Evolutionary conservation across 176 grass and related monocot species (phyloP).

Genomic region (Musa beccarii): DNA sequence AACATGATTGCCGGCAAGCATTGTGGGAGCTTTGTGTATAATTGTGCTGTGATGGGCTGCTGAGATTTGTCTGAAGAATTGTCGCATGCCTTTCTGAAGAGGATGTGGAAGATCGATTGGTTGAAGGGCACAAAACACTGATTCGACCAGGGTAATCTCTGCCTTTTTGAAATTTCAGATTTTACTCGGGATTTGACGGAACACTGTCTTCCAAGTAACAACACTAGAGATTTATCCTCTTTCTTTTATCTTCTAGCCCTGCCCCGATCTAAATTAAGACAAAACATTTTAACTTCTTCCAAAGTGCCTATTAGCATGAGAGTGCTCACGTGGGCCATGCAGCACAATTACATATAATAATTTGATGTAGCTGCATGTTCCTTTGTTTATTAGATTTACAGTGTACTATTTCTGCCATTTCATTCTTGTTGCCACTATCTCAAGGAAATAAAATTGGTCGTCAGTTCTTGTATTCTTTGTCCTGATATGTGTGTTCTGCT

Average conservation of each 20-base stretch:
- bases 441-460: neutral
- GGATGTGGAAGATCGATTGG: neutral
- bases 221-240: neutral
- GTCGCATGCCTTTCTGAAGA: neutral
- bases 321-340: neutral
- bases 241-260: neutral
- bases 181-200: neutral
- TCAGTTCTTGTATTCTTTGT: neutral
- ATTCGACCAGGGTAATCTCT: neutral
- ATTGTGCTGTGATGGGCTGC: slow-evolving; percentile 2
- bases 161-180: neutral
- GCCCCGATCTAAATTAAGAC: neutral
- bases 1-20: slow-evolving; percentile 7
- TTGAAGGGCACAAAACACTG: neutral
- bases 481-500: no score
- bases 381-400: neutral
- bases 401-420: neutral
- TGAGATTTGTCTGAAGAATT: neutral
- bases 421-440: neutral
- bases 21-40: slow-evolving; percentile 3
- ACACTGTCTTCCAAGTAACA: neutral
- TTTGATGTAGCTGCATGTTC: slow-evolving; percentile 1
- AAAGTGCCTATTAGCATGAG: neutral
- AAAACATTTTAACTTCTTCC: neutral
- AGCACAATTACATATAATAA: neutral